These are phyloP conservation scores for Auriscalpium vulgare DNA, from an alignment of 768 basidiomycete species.

Conservation along the genomic window DNA sequence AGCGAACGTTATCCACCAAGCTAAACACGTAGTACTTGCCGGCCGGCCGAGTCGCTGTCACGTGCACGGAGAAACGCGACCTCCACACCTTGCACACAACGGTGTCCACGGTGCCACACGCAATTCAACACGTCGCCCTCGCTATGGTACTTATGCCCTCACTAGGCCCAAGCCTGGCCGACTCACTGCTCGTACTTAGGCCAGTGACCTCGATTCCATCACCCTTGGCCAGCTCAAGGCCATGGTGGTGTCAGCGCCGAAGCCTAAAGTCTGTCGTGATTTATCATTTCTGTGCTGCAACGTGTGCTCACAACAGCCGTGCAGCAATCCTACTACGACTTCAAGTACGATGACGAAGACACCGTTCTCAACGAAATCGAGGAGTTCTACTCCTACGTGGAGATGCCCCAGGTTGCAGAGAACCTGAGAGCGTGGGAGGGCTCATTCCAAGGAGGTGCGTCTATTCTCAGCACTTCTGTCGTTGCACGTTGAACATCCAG, in stretches of 20 bases:
- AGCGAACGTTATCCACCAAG: too few relatives aligned
- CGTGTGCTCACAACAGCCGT: constrained; percentile 10
- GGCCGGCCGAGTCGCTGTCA: too few relatives aligned
- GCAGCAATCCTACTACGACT: constrained; percentile 85
- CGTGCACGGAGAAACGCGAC: too few relatives aligned
- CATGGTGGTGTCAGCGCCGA: constrained; percentile 59
- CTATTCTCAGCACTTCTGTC: background rate
- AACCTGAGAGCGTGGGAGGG: constrained; percentile 85
- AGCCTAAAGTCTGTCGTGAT: constrained; percentile 54
- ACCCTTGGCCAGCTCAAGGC: constrained; percentile 75
- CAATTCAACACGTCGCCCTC: too few relatives aligned
- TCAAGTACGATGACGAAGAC: constrained; percentile 93
- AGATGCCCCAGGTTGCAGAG: constrained; percentile 85
- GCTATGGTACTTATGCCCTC: too few relatives aligned
- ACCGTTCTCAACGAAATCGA: constrained; percentile 94
- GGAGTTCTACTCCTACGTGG: constrained; percentile 96
- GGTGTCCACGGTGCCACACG: too few relatives aligned
- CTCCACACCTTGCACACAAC: too few relatives aligned
- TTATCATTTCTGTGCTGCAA: background rate
- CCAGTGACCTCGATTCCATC: constrained; percentile 54
- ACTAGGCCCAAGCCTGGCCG: too few relatives aligned
- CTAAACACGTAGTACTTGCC: too few relatives aligned
- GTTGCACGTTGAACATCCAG: constrained; percentile 12
- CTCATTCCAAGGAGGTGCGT: constrained; percentile 69
- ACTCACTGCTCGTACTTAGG: background rate